Conservation (phyloP, 2,329 filamentous ascomycete species). For the Botryosphaeria agaves region DNA sequence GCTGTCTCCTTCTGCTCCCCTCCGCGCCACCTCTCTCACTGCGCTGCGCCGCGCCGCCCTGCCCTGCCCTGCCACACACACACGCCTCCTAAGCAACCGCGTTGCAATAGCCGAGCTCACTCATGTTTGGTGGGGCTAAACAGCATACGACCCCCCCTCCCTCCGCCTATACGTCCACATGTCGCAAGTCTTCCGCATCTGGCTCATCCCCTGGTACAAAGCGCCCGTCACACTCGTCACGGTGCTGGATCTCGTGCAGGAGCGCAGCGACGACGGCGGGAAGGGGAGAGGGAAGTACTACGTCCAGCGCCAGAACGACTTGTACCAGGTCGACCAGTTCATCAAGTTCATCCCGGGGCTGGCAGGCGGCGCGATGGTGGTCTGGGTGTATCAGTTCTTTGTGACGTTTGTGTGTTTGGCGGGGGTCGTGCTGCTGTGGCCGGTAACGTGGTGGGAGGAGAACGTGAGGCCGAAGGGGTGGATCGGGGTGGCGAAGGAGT, state of each 20-base stretch:
- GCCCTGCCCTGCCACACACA: too few relatives aligned
- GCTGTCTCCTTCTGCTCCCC: background rate
- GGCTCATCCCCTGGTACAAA: constrained; percentile 59
- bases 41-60: too few relatives aligned
- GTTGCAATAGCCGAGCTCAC: too few relatives aligned
- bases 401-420: constrained; percentile 48
- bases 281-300: constrained; percentile 37
- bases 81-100: too few relatives aligned
- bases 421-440: constrained; percentile 33
- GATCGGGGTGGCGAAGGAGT: background rate
- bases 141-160: constrained; percentile 50
- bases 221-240: constrained; percentile 51
- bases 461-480: constrained; percentile 5
- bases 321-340: constrained; percentile 64
- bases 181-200: constrained; percentile 59
- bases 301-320: constrained; percentile 60
- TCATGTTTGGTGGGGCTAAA: too few relatives aligned
- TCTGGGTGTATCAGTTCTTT: constrained; percentile 47
- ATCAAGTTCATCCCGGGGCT: constrained; percentile 53
- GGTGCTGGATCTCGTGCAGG: constrained; percentile 42
- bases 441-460: constrained; percentile 34
- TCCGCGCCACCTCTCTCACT: background rate
- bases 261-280: constrained; percentile 16
- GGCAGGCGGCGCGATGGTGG: constrained; percentile 35
- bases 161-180: constrained; percentile 57